A percentile compares a stretch with the other conserved stretches of the same genome.
Conservation (phyloP, 78 protist species). For the Bodo saltans region DNA sequence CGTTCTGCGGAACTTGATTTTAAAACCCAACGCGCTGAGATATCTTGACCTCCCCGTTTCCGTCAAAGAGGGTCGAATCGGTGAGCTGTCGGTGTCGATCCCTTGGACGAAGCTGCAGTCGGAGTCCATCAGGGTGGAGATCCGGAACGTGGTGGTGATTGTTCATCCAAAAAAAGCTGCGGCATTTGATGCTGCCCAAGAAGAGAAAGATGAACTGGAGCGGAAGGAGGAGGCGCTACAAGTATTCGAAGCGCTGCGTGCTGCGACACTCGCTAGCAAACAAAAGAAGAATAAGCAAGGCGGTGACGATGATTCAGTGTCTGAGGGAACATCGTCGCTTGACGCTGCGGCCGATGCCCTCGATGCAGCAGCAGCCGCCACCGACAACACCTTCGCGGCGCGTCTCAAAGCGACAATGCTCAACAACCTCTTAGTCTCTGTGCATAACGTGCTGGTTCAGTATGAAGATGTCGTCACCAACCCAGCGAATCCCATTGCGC, state of each 20-base stretch:
- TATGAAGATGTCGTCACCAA: conserved; percentile 18
- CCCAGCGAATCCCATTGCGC: neutral
- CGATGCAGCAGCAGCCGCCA: neutral
- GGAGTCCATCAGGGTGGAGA: neutral
- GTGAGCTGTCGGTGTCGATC: neutral
- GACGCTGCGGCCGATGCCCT: neutral
- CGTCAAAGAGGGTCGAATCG: neutral
- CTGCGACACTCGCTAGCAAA: too few species aligned
- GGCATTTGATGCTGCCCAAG: neutral
- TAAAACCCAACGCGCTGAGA: neutral
- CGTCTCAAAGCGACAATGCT: neutral
- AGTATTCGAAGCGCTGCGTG: neutral
- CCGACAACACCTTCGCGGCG: neutral
- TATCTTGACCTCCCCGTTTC: conserved; percentile 1
- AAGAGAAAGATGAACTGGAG: neutral
- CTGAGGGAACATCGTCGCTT: neutral
- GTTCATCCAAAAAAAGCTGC: neutral
- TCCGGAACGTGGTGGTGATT: neutral
- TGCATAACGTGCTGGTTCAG: neutral
- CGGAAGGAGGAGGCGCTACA: neutral
- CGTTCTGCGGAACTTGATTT: neutral
- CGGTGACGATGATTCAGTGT: neutral
- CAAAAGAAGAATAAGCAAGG: neutral
- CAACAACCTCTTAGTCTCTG: conserved; percentile 5
- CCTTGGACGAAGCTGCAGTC: conserved; percentile 22